Evolutionary conservation across 306 rosid genomes (phyloP).

Genomic region (Cicer cuneatum): DNA sequence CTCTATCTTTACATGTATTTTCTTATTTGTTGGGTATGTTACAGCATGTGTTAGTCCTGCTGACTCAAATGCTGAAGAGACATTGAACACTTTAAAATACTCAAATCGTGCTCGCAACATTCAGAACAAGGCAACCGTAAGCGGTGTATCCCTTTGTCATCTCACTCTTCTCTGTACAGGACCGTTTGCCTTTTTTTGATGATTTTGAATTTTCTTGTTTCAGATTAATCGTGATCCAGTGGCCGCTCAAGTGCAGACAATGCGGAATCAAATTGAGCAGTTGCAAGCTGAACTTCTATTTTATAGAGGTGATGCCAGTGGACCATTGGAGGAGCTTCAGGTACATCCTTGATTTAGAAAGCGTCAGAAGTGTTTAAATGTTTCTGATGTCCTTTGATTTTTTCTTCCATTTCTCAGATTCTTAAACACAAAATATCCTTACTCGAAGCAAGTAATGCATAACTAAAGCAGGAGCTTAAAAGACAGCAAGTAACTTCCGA

Average conservation of each 20-base stretch:
- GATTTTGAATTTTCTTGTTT: slow-evolving; percentile 35
- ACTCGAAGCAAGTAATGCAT: slow-evolving; percentile 88
- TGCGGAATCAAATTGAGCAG: slow-evolving; percentile 93
- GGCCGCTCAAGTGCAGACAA: slow-evolving; percentile 76
- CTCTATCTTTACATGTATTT: background rate
- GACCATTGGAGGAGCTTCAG: slow-evolving; percentile 91
- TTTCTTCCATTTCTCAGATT: slow-evolving; percentile 53
- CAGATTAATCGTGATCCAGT: slow-evolving; percentile 94
- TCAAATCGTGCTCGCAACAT: slow-evolving; percentile 99
- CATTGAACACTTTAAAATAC: slow-evolving; percentile 89
- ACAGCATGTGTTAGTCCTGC: slow-evolving; percentile 99
- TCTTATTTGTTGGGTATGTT: slow-evolving; percentile 37
- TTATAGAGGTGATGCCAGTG: slow-evolving; percentile 72
- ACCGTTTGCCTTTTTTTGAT: background rate
- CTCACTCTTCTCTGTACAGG: background rate
- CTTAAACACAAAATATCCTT: slow-evolving; percentile 84
- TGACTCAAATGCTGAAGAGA: slow-evolving; percentile 97
- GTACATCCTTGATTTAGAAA: slow-evolving; percentile 43
- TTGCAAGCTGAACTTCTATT: slow-evolving; percentile 88
- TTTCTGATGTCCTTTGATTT: slow-evolving; percentile 26
- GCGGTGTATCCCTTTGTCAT: slow-evolving; percentile 39
- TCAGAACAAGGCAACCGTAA: slow-evolving; percentile 94
- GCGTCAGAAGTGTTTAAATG: slow-evolving; percentile 18
- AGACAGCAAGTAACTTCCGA: slow-evolving; percentile 44
- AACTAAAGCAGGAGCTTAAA: slow-evolving; percentile 72